Evolutionary conservation across 2,329 filamentous ascomycete genomes (phyloP).

Genomic region (Arthrobotrys sinensis): DNA sequence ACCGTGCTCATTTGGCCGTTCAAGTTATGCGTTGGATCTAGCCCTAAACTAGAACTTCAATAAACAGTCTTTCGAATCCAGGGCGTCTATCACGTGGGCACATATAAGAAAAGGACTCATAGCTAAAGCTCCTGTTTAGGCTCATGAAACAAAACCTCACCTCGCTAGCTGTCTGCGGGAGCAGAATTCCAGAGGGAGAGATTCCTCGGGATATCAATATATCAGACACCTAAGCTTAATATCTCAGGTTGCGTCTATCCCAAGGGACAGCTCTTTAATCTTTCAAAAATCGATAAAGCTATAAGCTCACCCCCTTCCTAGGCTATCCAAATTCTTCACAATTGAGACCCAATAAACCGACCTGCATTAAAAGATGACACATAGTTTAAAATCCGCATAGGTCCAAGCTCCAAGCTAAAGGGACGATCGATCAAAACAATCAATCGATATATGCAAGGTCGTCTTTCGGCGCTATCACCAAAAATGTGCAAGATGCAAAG

Average conservation of each 20-base stretch:
- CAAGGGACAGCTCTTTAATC: not conserved
- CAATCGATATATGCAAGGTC: not conserved
- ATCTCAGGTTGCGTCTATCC: slow-evolving; percentile 4
- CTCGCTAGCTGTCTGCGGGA: slow-evolving; percentile 12
- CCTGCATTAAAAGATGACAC: slow-evolving; percentile 1
- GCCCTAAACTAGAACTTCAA: not conserved
- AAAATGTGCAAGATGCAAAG: not conserved
- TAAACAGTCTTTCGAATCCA: not conserved
- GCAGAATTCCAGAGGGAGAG: slow-evolving; percentile 46
- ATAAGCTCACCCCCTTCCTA: slow-evolving; percentile 2
- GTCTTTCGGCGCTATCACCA: not conserved
- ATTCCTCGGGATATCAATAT: slow-evolving; percentile 46
- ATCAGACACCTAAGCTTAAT: not conserved
- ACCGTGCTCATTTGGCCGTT: not conserved
- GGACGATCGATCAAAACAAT: slow-evolving; percentile 20
- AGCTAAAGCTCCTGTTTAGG: not conserved
- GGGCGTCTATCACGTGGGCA: not conserved
- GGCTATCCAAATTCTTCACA: slow-evolving; percentile 19
- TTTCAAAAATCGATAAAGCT: slow-evolving; percentile 15
- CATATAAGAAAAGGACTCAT: not conserved
- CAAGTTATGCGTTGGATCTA: not conserved
- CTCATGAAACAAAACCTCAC: slow-evolving; percentile 31
- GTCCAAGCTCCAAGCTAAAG: slow-evolving; percentile 25
- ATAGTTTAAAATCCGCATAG: not conserved
- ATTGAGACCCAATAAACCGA: not conserved